phyloP scores from a whole-genome alignment of 371 early-diverging fungal genomes.

The Apophysomyces sp. region DNA sequence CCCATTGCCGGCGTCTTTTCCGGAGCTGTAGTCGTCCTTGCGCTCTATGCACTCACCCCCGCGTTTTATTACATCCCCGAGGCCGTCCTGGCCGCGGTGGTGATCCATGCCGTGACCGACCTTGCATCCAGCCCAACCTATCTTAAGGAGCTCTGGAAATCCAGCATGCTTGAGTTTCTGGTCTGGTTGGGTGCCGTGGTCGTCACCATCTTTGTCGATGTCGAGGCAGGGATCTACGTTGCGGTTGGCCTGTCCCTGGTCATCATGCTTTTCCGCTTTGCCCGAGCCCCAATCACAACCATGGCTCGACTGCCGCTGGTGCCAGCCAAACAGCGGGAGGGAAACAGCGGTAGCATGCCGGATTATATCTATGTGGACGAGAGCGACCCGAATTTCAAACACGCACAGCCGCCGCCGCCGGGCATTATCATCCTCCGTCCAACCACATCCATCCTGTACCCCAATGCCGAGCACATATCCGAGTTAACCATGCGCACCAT shows the following conservation, averaged over 20 bases:
- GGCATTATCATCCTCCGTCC: slow-evolving; percentile 63
- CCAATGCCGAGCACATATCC: slow-evolving; percentile 58
- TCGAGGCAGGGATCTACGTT: slow-evolving; percentile 70
- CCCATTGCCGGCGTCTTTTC: slow-evolving; percentile 82
- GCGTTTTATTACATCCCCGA: slow-evolving; percentile 87
- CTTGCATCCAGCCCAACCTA: slow-evolving; percentile 38
- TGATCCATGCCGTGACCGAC: slow-evolving; percentile 72
- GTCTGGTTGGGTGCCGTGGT: slow-evolving; percentile 51
- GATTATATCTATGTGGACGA: slow-evolving; percentile 42
- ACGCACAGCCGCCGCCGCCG: slow-evolving; percentile 40
- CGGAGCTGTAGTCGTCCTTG: slow-evolving; percentile 69
- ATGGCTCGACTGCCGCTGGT: slow-evolving; percentile 38
- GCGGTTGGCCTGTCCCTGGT: slow-evolving; percentile 63
- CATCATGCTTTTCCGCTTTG: slow-evolving; percentile 67
- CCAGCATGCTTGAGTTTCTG: slow-evolving; percentile 52
- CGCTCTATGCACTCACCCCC: slow-evolving; percentile 76
- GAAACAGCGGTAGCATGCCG: slow-evolving; percentile 6
- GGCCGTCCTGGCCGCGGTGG: slow-evolving; percentile 76
- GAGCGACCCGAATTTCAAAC: slow-evolving; percentile 30
- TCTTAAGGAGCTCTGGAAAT: slow-evolving; percentile 25
- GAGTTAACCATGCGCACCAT: slow-evolving; percentile 35
- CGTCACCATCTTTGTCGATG: slow-evolving; percentile 62
- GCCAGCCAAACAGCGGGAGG: background rate
- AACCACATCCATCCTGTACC: slow-evolving; percentile 66
- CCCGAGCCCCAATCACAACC: slow-evolving; percentile 59